Percentiles rank a stretch among this genome's conserved stretches.
Evolutionary conservation across 2,329 filamentous ascomycete species (phyloP).

Genomic region (Ophiostoma sp.): DNA sequence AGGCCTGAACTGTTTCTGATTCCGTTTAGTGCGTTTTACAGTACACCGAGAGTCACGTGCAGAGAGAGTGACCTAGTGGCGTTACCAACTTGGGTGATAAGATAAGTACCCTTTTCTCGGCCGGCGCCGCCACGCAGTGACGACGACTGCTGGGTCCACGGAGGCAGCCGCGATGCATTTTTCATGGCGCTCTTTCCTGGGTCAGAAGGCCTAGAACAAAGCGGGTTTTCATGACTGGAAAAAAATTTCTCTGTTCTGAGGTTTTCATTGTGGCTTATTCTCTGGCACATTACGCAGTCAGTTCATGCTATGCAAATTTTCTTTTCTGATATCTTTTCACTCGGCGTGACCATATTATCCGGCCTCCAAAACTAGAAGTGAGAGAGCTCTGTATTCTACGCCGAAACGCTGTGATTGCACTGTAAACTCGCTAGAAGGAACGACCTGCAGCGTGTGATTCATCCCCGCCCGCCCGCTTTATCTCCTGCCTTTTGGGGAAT

Average conservation of each 20-base stretch:
- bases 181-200: conserved; percentile 14
- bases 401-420: neutral
- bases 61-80: neutral
- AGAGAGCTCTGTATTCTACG: neutral
- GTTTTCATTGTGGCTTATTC: neutral
- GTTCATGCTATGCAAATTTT: neutral
- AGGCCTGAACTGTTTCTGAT: neutral
- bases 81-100: neutral
- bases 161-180: conserved; percentile 15
- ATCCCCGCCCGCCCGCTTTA: conserved; percentile 9
- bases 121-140: conserved; percentile 14
- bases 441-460: neutral
- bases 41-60: neutral
- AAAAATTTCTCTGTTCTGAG: neutral
- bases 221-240: neutral
- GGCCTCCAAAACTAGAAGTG: neutral
- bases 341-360: neutral
- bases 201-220: conserved; percentile 5
- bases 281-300: neutral
- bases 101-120: neutral
- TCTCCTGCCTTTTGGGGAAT: conserved; percentile 11
- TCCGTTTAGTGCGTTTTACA: neutral
- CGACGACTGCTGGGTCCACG: neutral
- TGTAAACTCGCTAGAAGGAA: neutral
- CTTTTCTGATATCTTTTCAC: neutral